phyloP scores from a whole-genome alignment of 352 stramenopile species.

The Pythium aquatile region DNA sequence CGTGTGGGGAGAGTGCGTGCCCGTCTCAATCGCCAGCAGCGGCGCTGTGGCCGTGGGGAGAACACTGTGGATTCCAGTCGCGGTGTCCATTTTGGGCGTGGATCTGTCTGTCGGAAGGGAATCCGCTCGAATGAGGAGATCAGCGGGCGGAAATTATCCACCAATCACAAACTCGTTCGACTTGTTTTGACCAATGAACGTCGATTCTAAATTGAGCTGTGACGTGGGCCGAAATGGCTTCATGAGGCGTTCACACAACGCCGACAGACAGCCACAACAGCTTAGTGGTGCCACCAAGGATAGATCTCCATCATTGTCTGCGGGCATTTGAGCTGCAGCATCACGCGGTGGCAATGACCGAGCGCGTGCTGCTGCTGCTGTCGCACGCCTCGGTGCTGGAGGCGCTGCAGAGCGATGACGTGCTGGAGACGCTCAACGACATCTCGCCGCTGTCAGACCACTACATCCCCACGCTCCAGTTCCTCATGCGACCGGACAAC shows the following conservation, averaged over 20 bases:
- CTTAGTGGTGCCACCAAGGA: not conserved
- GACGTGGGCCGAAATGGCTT: constrained; percentile 3
- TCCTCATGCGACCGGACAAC: constrained; percentile 63
- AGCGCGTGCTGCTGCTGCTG: constrained; percentile 50
- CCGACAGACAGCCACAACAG: not conserved
- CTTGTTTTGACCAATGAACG: not conserved
- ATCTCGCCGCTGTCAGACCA: constrained; percentile 51
- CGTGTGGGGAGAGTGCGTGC: not conserved
- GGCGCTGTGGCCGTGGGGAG: not conserved
- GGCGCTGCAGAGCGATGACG: constrained; percentile 44
- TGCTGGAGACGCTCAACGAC: constrained; percentile 45
- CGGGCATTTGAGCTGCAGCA: not conserved
- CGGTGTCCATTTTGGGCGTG: not conserved
- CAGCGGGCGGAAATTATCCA: not conserved
- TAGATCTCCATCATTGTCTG: not conserved
- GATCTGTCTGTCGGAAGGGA: not conserved
- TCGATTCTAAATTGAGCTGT: constrained; percentile 1
- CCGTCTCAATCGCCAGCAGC: not conserved
- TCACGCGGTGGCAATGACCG: constrained; percentile 31
- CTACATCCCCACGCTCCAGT: constrained; percentile 59
- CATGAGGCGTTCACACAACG: not conserved
- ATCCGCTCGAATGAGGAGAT: not conserved
- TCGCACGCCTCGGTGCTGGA: constrained; percentile 40
- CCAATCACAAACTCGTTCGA: not conserved
- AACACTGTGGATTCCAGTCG: not conserved